Evolutionary conservation across 345 rosid species (phyloP), one percentile per base, ranked within the genome.

Genomic region (Dimocarpus longan): DNA sequence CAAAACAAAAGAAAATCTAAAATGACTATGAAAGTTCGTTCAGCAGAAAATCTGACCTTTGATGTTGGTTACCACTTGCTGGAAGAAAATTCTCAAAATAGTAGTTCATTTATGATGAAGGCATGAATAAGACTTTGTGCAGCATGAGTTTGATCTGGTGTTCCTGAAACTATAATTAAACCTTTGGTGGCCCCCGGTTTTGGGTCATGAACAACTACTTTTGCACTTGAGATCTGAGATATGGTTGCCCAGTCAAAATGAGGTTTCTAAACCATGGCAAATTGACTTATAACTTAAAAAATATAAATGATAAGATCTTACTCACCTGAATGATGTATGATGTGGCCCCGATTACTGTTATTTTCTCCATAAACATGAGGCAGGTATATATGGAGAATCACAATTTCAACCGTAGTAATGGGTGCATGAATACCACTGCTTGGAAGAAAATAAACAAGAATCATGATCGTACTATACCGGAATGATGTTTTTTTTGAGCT

Each of bases 91-190:
- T 52, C 40, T 76, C 66, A 84, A 11, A 68, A 65, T 74, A 85
- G 46, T 76, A 71, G 87, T 44, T 91, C 93, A 10, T 87, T 87
- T 24, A 89, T 85, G 77, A 90, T 89, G 80, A 90, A 89, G 43
- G 92, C 95, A 74, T 92, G 97, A 66, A 91, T 83, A 50, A 92
- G 91, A 81, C 88, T 88, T 73, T 93, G 92, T 8, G 97, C 95
- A 74, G 88, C 87, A 11, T 82, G 91, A 71, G 87, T 86, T 85
- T 93, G 92, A 80, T 91, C 89, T 84, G 28, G 28, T 26, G 28
- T 26, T 28, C 95, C 97, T 3, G 93, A 85, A 74, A 93, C 86
- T 40, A 86, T 87, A 39, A 90, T 90, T 26, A 88, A 43, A 44
- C 90, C 93, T 73, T 91, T 93, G 13, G 89, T 66, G 22, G 87